Evolutionary conservation across 1,284 basidiomycete genomes (phyloP), one percentile per base, ranked within the genome.

Genomic region (Pseudozyma sp.): DNA sequence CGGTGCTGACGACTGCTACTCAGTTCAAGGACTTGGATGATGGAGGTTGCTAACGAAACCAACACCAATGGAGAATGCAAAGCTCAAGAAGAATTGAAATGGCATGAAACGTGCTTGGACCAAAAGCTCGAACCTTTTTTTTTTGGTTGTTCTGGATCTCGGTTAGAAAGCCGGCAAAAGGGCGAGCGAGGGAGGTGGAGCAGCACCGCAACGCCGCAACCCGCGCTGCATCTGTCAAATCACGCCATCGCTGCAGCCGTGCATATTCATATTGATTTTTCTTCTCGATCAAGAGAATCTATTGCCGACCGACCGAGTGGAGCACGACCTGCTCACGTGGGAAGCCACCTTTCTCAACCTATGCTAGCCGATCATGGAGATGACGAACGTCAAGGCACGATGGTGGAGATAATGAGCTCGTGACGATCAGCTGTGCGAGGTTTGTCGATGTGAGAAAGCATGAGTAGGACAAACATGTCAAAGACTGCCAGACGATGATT

Each of bases 141-240:
- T 43, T 19, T 9, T 7, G 37, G 17, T 24, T 10, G 24, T 13
- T 42, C 9, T 43, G 31, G 9, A n/a, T 16, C 8, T 56, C 40
- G 33, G 31, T 7, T 49, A 48, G 30, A 56, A 56, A 56, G 39
- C 54, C 54, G 54, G 40, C 4, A 24, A n/a, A 19, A 17, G 5
- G 35, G 35, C 10, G 8, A 10, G 10, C 8, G 8, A 10, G 24
- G 42, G 9, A 30, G 19, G 39, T 57, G 47, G 17, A 44, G 43
- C 31, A 43, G 17, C 46, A 33, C 13, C 13, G 33, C n/a, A 31
- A 37, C 34, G 4, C 35, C 10, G 35, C 35, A 37, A 14, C 35
- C 35, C 14, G 35, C 35, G 10, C 14, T 37, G 40, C 10, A 24
- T 24, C 24, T 24, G 24, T 24, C 24, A 34, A 40, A 52, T 30